A percentile compares a stretch with the other conserved stretches of the same genome.
phyloP scores from a whole-genome alignment of 2,329 filamentous ascomycete genomes.

The Colletotrichum scovillei region DNA sequence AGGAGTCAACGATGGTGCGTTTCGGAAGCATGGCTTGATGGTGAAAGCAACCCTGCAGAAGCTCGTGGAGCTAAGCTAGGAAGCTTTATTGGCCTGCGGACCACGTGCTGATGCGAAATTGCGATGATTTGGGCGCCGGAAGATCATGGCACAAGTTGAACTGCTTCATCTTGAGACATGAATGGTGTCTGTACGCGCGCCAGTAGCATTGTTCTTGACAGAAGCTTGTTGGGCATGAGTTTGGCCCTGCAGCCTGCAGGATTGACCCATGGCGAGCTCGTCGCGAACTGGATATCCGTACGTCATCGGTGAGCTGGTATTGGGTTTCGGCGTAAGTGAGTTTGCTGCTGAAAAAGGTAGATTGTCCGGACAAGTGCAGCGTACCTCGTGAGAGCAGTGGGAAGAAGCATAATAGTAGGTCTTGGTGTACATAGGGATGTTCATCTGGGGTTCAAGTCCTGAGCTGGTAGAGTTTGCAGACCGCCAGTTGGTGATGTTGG shows the following conservation, averaged over 20 bases:
- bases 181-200: constrained; percentile 11
- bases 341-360: background rate
- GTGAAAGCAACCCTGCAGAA: background rate
- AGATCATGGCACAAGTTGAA: constrained; percentile 14
- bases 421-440: background rate
- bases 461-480: constrained; percentile 9
- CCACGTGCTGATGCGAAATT: constrained; percentile 8
- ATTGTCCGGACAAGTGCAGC: background rate
- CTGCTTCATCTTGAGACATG: constrained; percentile 29
- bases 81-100: background rate
- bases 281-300: background rate
- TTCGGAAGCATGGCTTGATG: background rate
- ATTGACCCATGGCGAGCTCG: background rate
- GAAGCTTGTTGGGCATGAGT: constrained; percentile 1
- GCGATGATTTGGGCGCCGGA: background rate
- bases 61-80: background rate
- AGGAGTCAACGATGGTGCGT: background rate
- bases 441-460: constrained; percentile 5
- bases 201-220: background rate
- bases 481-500: constrained; percentile 22
- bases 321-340: background rate
- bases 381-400: background rate
- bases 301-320: background rate
- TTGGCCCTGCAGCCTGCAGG: background rate
- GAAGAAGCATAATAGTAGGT: background rate